These are phyloP conservation scores for Blepharisma japonicum DNA, from an alignment of 73 alveolate genomes.

Conservation along the genomic window DNA sequence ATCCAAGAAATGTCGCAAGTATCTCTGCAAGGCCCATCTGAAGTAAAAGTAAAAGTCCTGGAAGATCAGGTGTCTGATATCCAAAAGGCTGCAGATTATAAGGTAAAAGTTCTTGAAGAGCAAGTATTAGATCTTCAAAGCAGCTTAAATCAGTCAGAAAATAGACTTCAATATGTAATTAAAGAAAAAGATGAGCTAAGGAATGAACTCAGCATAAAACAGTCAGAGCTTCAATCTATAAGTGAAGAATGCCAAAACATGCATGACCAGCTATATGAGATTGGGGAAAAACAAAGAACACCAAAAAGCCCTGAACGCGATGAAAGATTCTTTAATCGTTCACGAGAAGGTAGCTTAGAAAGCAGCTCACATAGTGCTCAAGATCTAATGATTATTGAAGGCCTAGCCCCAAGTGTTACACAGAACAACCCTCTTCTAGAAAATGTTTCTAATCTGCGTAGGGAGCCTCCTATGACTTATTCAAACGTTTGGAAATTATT, in stretches of 20 bases:
- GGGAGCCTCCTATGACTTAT: conserved; percentile 32
- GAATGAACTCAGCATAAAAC: not conserved
- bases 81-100: not conserved
- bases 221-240: not conserved
- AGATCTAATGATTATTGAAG: conserved; percentile 6
- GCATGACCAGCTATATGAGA: not conserved
- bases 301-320: not conserved
- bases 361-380: conserved; percentile 20
- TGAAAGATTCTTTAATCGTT: not conserved
- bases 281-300: not conserved
- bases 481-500: conserved; percentile 28
- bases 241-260: not conserved
- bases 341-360: not conserved
- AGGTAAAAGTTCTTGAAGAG: not conserved
- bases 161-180: not conserved
- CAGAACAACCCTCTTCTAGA: not conserved
- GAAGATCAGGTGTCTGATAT: not conserved
- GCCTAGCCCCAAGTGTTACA: conserved; percentile 11
- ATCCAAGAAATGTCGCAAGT: not conserved
- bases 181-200: conserved; percentile 10
- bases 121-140: not conserved
- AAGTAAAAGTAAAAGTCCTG: too few relatives aligned
- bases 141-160: not conserved
- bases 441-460: not conserved
- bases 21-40: too few relatives aligned